Conservation (phyloP, 306 rosid genomes). For the Acacia crassicarpa region DNA sequence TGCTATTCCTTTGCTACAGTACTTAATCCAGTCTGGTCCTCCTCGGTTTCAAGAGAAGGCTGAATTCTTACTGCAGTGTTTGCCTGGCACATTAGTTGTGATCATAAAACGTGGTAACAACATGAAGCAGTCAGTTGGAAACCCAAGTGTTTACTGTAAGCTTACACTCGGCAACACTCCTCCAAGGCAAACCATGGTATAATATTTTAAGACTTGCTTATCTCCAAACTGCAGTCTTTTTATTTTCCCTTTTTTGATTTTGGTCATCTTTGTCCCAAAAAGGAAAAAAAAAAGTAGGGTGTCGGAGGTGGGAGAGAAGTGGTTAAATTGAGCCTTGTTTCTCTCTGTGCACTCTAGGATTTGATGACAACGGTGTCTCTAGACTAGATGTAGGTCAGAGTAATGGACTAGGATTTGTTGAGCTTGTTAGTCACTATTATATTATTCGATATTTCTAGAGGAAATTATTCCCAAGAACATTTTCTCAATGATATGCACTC, state of each 20-base stretch:
- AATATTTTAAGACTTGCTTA: neutral
- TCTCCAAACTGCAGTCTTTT: neutral
- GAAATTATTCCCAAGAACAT: neutral
- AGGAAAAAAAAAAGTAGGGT: neutral
- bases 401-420: neutral
- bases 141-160: slow-evolving; percentile 91
- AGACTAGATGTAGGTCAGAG: neutral
- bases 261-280: neutral
- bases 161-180: slow-evolving; percentile 95
- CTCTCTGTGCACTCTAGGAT: neutral
- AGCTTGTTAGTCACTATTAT: neutral
- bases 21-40: slow-evolving; percentile 92
- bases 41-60: slow-evolving; percentile 98
- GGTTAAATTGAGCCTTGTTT: neutral
- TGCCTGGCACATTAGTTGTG: slow-evolving; percentile 93
- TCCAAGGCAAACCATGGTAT: slow-evolving; percentile 91
- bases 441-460: neutral
- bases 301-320: neutral
- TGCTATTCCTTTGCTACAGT: slow-evolving; percentile 96
- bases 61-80: slow-evolving; percentile 92
- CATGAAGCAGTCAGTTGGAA: slow-evolving; percentile 99
- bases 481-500: neutral
- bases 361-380: neutral
- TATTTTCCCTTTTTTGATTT: neutral
- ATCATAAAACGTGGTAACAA: slow-evolving; percentile 90